Evolutionary conservation across 345 rosid genomes (phyloP).

Genomic region (thale cress (Arabidopsis thaliana)): TAIR10.1 NC_003071.7:17499501-17500000

Average conservation of each 20-base stretch:
- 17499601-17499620: slow-evolving; percentile 49
- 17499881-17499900: neutral
- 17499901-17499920: neutral
- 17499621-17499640: slow-evolving; percentile 39
- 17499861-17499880: slow-evolving; percentile 50
- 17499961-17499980: slow-evolving; percentile 30
- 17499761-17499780: slow-evolving; percentile 45
- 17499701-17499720: slow-evolving; percentile 51
- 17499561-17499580: slow-evolving; percentile 38
- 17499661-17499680: slow-evolving; percentile 20
- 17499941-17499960: slow-evolving; percentile 53
- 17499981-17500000: slow-evolving; percentile 1
- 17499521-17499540: slow-evolving; percentile 9
- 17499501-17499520: slow-evolving; percentile 11
- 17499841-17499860: slow-evolving; percentile 54
- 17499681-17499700: slow-evolving; percentile 36
- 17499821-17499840: slow-evolving; percentile 39
- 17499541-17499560: slow-evolving; percentile 32
- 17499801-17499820: slow-evolving; percentile 48
- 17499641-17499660: slow-evolving; percentile 50
- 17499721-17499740: slow-evolving; percentile 53
- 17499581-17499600: slow-evolving; percentile 42
- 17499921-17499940: slow-evolving; percentile 36
- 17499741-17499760: slow-evolving; percentile 22
- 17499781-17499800: slow-evolving; percentile 43